phyloP scores from a whole-genome alignment of 768 basidiomycete species.

The Phylloporus sp. region DNA sequence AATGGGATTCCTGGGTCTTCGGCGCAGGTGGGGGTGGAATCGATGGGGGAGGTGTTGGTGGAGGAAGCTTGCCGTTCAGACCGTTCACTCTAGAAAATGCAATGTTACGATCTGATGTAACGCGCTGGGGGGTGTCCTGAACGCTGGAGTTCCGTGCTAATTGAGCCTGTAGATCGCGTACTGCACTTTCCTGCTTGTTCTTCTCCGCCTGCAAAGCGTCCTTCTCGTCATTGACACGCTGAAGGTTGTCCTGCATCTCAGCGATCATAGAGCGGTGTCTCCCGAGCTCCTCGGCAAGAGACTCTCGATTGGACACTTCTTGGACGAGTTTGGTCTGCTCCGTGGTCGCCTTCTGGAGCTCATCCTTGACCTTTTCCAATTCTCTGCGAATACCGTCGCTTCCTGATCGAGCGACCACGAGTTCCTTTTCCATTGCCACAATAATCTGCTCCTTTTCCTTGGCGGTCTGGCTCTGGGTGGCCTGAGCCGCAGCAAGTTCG shows the following conservation, averaged over 20 bases:
- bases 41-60: slow-evolving; percentile 78
- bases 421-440: slow-evolving; percentile 44
- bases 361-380: slow-evolving; percentile 46
- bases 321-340: slow-evolving; percentile 62
- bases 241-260: slow-evolving; percentile 72
- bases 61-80: slow-evolving; percentile 73
- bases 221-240: slow-evolving; percentile 78
- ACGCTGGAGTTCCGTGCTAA: slow-evolving; percentile 46
- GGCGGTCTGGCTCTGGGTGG: slow-evolving; percentile 44
- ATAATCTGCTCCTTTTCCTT: slow-evolving; percentile 48
- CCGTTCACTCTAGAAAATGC: slow-evolving; percentile 55
- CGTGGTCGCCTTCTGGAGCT: slow-evolving; percentile 52
- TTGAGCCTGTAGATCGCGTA: slow-evolving; percentile 79
- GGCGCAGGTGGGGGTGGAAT: slow-evolving; percentile 81
- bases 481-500: slow-evolving; percentile 35
- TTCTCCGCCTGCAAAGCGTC: slow-evolving; percentile 72
- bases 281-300: slow-evolving; percentile 70
- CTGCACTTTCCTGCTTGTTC: slow-evolving; percentile 55
- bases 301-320: slow-evolving; percentile 71
- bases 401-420: slow-evolving; percentile 38
- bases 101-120: slow-evolving; percentile 46
- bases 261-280: slow-evolving; percentile 69
- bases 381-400: slow-evolving; percentile 40
- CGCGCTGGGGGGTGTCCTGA: slow-evolving; percentile 45
- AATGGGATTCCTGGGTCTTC: slow-evolving; percentile 43